These are phyloP conservation scores for Gyromitra esculenta DNA, from an alignment of 2,329 filamentous ascomycete genomes.

Conservation along the genomic window DNA sequence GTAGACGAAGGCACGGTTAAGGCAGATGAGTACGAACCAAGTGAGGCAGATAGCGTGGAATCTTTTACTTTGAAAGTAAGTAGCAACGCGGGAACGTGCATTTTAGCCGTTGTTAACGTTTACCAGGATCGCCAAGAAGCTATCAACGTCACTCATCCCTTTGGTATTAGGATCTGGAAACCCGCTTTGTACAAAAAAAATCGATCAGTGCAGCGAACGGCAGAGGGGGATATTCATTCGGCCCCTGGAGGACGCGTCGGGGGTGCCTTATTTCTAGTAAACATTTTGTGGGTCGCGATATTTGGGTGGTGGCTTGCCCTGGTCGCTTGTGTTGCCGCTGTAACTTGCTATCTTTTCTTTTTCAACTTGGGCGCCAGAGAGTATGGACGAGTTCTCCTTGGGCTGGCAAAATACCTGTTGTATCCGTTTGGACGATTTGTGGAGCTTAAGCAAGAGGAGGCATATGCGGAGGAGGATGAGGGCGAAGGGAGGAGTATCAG, in stretches of 20 bases:
- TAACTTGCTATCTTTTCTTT: constrained; percentile 81
- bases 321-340: constrained; percentile 76
- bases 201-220: constrained; percentile 93
- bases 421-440: constrained; percentile 98
- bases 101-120: constrained; percentile 23
- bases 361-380: constrained; percentile 81
- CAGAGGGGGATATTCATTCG: constrained; percentile 96
- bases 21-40: constrained; percentile 77
- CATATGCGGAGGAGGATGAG: constrained; percentile 91
- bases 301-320: constrained; percentile 97
- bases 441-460: constrained; percentile 89
- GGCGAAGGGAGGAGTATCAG: constrained; percentile 96
- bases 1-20: constrained; percentile 67
- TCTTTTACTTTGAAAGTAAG: constrained; percentile 77
- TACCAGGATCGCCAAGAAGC: constrained; percentile 86
- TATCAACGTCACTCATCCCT: constrained; percentile 98
- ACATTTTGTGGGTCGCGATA: constrained; percentile 85
- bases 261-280: constrained; percentile 85
- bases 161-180: constrained; percentile 99
- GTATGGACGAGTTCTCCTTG: constrained; percentile 86
- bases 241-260: constrained; percentile 87
- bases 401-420: constrained; percentile 84
- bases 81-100: constrained; percentile 1
- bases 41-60: constrained; percentile 83
- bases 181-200: constrained; percentile 98